phyloP scores from a whole-genome alignment of 1,139 yeast genomes.

The Hemisphaericaspora xylanilytica region DNA sequence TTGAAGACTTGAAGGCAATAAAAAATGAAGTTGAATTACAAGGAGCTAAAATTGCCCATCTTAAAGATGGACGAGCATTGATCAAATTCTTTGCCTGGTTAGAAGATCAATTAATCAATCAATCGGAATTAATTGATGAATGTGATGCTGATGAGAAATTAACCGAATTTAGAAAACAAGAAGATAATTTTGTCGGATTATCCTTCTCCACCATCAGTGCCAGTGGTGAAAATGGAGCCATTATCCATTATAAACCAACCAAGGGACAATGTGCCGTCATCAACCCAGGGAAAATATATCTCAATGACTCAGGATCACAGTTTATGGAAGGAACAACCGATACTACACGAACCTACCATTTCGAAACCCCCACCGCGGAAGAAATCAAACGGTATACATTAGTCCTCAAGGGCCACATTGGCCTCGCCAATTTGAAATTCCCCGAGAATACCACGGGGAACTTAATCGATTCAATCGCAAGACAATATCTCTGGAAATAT shows the following conservation, averaged over 20 bases:
- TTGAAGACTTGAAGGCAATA: constrained; percentile 72
- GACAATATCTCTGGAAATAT: constrained; percentile 82
- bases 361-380: constrained; percentile 63
- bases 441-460: constrained; percentile 88
- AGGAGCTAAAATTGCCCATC: constrained; percentile 78
- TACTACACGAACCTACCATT: constrained; percentile 89
- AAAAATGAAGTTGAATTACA: constrained; percentile 71
- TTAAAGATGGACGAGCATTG: constrained; percentile 84
- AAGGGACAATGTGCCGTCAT: constrained; percentile 60
- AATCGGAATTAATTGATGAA: constrained; percentile 69
- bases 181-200: constrained; percentile 69
- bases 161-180: constrained; percentile 59
- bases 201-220: constrained; percentile 93
- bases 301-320: constrained; percentile 93
- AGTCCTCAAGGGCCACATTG: constrained; percentile 89
- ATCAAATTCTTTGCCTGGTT: constrained; percentile 84
- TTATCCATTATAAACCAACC: constrained; percentile 81
- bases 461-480: constrained; percentile 80
- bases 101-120: constrained; percentile 57
- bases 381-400: constrained; percentile 78
- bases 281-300: constrained; percentile 72
- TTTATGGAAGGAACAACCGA: constrained; percentile 95
- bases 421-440: constrained; percentile 71
- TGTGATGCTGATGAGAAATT: constrained; percentile 68
- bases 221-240: constrained; percentile 89